phyloP scores from a whole-genome alignment of 345 rosid genomes.

The Moricandia arvensis region DNA sequence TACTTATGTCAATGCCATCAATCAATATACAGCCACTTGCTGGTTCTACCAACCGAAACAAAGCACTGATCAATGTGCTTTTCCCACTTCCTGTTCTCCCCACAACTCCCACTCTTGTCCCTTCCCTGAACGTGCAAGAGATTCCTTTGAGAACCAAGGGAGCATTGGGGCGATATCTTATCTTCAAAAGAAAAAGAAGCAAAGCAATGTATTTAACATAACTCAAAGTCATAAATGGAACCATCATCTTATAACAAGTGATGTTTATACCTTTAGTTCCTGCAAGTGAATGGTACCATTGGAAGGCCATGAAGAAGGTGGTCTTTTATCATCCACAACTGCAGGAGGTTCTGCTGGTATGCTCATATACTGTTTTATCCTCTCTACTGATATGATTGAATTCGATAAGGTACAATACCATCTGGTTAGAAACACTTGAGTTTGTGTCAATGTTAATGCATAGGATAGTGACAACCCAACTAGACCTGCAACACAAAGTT shows the following conservation, averaged over 20 bases:
- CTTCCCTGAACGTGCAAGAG: conserved; percentile 68
- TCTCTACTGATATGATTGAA: conserved; percentile 66
- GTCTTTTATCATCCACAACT: conserved; percentile 54
- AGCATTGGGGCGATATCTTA: conserved; percentile 67
- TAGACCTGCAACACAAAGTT: conserved; percentile 45
- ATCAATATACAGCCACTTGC: conserved; percentile 64
- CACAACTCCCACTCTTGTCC: conserved; percentile 77
- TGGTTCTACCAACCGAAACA: conserved; percentile 87
- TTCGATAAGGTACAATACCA: conserved; percentile 67
- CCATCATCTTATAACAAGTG: background rate
- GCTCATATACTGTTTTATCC: conserved; percentile 74
- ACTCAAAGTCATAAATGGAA: background rate
- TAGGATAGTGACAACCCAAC: conserved; percentile 80
- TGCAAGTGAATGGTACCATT: conserved; percentile 67
- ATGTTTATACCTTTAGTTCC: conserved; percentile 50
- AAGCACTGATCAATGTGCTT: conserved; percentile 78
- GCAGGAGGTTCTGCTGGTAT: conserved; percentile 64
- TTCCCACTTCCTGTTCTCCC: conserved; percentile 96
- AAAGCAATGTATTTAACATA: background rate
- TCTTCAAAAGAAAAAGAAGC: conserved; percentile 34
- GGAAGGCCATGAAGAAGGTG: conserved; percentile 67
- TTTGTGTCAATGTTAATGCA: conserved; percentile 56
- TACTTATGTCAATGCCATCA: conserved; percentile 72
- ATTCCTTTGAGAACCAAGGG: conserved; percentile 74
- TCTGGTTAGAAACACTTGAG: conserved; percentile 53